Evolutionary conservation across 2,329 filamentous ascomycete species (phyloP), one percentile per base, ranked within the genome.

Genomic region (Cyphellophora europaea): DNA sequence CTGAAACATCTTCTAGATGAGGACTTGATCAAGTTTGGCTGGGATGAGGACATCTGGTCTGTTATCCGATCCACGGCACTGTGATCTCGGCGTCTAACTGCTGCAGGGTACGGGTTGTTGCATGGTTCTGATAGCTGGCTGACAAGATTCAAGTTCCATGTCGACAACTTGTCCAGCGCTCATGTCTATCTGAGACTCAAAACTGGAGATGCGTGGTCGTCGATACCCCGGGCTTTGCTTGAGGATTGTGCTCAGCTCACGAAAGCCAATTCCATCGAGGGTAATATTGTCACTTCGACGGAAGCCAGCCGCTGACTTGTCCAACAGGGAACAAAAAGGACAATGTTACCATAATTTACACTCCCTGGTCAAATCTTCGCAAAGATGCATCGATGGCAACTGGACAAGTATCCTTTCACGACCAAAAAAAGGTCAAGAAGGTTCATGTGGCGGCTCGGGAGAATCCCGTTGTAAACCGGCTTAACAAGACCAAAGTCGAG

Each of bases 271-370:
- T 95, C 87, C 38, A 98, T 98, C 51, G 91, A 98, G 67, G 91
- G 84, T 81, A 53, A 42, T 57, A 44, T 35, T 19, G 12, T 11
- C 16, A 29, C 5, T 30, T 33, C 16, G 14, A 11, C 25, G 25
- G 25, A 12, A 21, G 18, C 12, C 11, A 19, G 17, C 12, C 14
- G 6, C 11, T n/a, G n/a, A n/a, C n/a, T n/a, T n/a, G n/a, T n/a
- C n/a, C n/a, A n/a, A n/a, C 40, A 88, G 83, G 91, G 45, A 98
- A 98, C 68, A 98, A 98, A 63, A 96, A 95, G 61, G 89, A 96
- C 60, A 96, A 96, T 61, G 69, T 98, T 52, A 93, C 87, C 11
- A 61, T 98, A 53, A 93, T 98, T 53, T 98, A 98, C 65, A 98
- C 91, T 4, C 91, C 91, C 5, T 96, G 91, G 87, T 82, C 84